phyloP scores from a whole-genome alignment of 2,329 filamentous ascomycete species.

The Rugonectria rugulosa region DNA sequence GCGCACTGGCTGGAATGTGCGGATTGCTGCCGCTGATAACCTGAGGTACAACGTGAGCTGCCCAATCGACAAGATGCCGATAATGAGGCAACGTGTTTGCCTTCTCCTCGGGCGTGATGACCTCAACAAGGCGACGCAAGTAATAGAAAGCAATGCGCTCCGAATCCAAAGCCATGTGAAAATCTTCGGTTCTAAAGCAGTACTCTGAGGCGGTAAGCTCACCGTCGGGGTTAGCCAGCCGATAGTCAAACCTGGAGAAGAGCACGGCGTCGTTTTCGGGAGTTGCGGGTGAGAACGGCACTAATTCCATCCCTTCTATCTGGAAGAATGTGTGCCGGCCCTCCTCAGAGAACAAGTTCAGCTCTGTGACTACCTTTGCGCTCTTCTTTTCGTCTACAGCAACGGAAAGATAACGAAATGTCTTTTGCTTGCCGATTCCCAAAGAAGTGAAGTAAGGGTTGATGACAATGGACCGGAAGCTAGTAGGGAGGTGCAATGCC shows the following conservation, averaged over 20 bases:
- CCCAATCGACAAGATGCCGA: not conserved
- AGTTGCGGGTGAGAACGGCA: not conserved
- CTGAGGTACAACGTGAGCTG: not conserved
- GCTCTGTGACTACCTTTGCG: not conserved
- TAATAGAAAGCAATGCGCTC: conserved; percentile 14
- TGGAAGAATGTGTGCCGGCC: not conserved
- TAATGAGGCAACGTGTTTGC: not conserved
- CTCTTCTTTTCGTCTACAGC: not conserved
- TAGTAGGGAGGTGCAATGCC: not conserved
- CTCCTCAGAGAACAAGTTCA: not conserved
- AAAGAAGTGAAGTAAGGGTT: conserved; percentile 6
- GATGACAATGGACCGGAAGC: not conserved
- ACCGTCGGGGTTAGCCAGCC: not conserved
- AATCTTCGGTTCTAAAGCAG: not conserved
- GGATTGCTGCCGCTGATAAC: not conserved
- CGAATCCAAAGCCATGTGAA: not conserved
- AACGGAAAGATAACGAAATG: not conserved
- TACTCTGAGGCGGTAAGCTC: not conserved
- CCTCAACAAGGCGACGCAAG: not conserved
- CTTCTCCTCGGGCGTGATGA: not conserved
- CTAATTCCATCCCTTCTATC: conserved; percentile 3
- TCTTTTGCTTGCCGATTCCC: not conserved
- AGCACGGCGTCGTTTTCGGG: not conserved
- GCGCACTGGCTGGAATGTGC: not conserved
- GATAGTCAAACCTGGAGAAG: conserved; percentile 9